Percentiles rank a stretch among this genome's conserved stretches.
Evolutionary conservation across 768 basidiomycete species (phyloP).

Genomic region (Lepiota brunneoincarnata): DNA sequence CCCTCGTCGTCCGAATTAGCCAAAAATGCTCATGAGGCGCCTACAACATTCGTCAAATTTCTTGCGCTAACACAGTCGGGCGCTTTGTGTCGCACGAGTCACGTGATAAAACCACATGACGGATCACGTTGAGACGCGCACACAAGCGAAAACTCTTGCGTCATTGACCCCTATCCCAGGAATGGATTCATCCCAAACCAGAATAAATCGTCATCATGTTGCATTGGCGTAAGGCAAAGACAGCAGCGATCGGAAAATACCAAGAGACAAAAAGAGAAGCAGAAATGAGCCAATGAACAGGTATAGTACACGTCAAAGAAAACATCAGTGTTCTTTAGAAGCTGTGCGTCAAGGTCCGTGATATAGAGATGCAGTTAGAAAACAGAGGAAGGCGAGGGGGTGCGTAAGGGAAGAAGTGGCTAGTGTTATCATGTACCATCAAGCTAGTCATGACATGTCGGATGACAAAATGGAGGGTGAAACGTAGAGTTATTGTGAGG

Average conservation of each 20-base stretch:
- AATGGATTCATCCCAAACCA: background rate
- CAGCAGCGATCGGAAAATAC: background rate
- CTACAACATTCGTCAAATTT: too few relatives aligned
- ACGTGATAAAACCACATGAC: too few relatives aligned
- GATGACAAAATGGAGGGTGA: background rate
- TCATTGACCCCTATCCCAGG: background rate
- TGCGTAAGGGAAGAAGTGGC: background rate
- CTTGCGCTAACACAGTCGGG: too few relatives aligned
- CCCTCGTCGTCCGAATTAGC: too few relatives aligned
- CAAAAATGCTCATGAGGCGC: too few relatives aligned
- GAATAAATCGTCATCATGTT: background rate
- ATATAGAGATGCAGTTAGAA: slow-evolving; percentile 7
- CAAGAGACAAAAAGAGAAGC: slow-evolving; percentile 1
- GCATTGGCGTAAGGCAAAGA: slow-evolving; percentile 1
- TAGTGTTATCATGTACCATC: background rate
- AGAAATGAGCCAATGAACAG: background rate
- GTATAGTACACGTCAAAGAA: slow-evolving; percentile 10
- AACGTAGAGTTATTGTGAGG: background rate
- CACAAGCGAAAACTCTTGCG: too few relatives aligned
- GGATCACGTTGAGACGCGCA: too few relatives aligned
- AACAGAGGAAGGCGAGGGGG: background rate
- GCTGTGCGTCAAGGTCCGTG: slow-evolving; percentile 7
- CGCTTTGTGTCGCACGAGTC: too few relatives aligned
- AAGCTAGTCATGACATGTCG: background rate
- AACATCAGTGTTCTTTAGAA: background rate